A percentile compares a stretch with the other conserved stretches of the same genome.
Evolutionary conservation across 257 asterid genomes (phyloP).

Genomic region (Oldenlandia corymbosa): DNA sequence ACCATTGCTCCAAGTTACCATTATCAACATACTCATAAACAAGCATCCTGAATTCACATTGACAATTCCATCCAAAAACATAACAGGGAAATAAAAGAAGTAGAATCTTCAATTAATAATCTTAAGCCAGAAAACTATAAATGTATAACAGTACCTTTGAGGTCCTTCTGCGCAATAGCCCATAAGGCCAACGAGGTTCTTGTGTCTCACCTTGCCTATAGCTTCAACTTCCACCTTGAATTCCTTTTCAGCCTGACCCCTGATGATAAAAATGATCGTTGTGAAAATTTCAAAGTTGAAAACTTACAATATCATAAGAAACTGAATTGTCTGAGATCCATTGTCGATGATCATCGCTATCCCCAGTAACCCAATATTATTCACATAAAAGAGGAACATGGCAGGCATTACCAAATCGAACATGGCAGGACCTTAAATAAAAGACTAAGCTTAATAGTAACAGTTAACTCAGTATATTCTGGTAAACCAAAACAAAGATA

Average conservation of each 20-base stretch:
- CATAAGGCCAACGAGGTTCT: slow-evolving; percentile 85
- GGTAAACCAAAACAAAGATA: not conserved
- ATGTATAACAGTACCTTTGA: slow-evolving; percentile 46
- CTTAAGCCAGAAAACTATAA: not conserved
- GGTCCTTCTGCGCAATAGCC: slow-evolving; percentile 95
- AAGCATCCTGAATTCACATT: slow-evolving; percentile 59
- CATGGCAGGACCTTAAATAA: too few relatives aligned
- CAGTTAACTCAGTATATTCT: not conserved
- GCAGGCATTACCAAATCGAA: not conserved
- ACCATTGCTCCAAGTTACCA: slow-evolving; percentile 98
- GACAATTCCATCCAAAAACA: slow-evolving; percentile 2
- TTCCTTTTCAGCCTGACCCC: slow-evolving; percentile 98
- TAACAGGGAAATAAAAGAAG: not conserved
- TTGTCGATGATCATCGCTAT: not conserved
- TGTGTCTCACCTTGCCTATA: slow-evolving; percentile 95
- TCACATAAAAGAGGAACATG: not conserved
- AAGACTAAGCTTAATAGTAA: not conserved
- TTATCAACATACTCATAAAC: slow-evolving; percentile 88
- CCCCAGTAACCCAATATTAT: not conserved
- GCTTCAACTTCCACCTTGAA: slow-evolving; percentile 98
- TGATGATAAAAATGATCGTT: slow-evolving; percentile 19
- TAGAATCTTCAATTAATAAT: not conserved
- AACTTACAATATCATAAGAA: too few relatives aligned
- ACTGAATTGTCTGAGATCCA: too few relatives aligned
- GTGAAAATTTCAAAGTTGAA: slow-evolving; percentile 6